Percentiles rank a stretch among this genome's conserved stretches.
Conservation (phyloP, 345 rosid genomes). For the Eucalyptus sp. region DNA sequence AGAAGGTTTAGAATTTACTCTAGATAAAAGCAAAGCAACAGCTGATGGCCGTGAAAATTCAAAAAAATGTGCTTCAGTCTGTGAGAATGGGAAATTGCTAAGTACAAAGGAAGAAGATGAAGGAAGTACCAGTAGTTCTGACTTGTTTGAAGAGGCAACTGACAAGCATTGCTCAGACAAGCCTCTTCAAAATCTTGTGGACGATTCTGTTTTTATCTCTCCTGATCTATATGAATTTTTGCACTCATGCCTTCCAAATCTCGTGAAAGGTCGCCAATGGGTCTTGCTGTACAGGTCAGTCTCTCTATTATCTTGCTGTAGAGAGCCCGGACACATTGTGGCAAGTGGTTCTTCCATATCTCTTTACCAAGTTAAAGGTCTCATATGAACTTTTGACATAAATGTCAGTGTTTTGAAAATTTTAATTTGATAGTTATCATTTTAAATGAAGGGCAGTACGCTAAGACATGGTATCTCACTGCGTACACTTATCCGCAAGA, state of each 20-base stretch:
- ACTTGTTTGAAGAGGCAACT: slow-evolving; percentile 32
- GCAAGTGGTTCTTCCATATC: background rate
- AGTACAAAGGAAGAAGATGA: background rate
- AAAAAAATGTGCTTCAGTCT: background rate
- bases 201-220: slow-evolving; percentile 55
- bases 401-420: background rate
- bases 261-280: slow-evolving; percentile 87
- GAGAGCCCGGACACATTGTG: background rate
- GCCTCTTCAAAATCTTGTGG: slow-evolving; percentile 29
- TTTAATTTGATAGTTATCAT: slow-evolving; percentile 20
- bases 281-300: slow-evolving; percentile 72
- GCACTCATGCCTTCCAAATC: slow-evolving; percentile 67
- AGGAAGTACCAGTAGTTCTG: slow-evolving; percentile 26
- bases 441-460: slow-evolving; percentile 95
- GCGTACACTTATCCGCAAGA: slow-evolving; percentile 81
- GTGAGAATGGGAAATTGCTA: background rate
- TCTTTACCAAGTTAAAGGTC: background rate
- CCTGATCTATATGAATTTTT: slow-evolving; percentile 61
- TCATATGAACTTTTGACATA: background rate
- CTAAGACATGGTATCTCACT: slow-evolving; percentile 92
- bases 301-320: background rate
- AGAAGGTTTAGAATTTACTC: slow-evolving; percentile 5
- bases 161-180: slow-evolving; percentile 18
- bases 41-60: background rate
- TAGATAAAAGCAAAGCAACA: background rate